Conservation (phyloP, 495 filamentous ascomycete species). For the Astrothelium macrocarpum region DNA sequence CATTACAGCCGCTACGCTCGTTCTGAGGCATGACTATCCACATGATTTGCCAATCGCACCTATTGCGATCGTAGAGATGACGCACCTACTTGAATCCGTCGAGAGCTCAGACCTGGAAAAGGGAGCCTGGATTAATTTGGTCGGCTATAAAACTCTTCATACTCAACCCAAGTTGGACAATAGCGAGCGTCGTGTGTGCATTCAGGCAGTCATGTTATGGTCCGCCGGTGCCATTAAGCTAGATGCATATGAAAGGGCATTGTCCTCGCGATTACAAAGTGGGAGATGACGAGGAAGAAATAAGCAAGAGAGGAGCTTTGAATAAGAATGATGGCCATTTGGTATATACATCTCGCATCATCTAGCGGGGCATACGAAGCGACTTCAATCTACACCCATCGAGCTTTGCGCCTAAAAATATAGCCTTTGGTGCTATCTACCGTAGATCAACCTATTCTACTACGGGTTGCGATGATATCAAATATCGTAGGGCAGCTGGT, state of each 20-base stretch:
- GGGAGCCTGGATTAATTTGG: constrained; percentile 85
- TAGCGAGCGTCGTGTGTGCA: not conserved
- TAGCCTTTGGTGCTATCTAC: no score
- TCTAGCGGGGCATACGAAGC: no score
- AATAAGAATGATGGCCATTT: no score
- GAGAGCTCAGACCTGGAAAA: constrained; percentile 54
- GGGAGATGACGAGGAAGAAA: not conserved
- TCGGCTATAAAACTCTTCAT: constrained; percentile 53
- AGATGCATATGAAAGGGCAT: constrained; percentile 15
- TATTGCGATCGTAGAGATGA: constrained; percentile 56
- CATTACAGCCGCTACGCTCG: constrained; percentile 46
- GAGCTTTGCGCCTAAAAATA: no score
- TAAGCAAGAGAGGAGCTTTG: not conserved
- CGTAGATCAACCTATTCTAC: no score
- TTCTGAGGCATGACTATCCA: constrained; percentile 60
- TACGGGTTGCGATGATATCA: no score
- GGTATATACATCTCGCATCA: no score
- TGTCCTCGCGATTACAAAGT: not conserved
- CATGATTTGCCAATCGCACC: constrained; percentile 25
- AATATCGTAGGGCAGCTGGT: no score
- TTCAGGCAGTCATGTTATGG: constrained; percentile 26
- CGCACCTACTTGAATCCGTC: constrained; percentile 55
- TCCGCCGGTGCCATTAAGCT: constrained; percentile 22
- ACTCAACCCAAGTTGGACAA: not conserved
- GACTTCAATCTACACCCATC: no score